phyloP scores from a whole-genome alignment of 2,329 filamentous ascomycete species.

The Claviceps quebecensis region DNA sequence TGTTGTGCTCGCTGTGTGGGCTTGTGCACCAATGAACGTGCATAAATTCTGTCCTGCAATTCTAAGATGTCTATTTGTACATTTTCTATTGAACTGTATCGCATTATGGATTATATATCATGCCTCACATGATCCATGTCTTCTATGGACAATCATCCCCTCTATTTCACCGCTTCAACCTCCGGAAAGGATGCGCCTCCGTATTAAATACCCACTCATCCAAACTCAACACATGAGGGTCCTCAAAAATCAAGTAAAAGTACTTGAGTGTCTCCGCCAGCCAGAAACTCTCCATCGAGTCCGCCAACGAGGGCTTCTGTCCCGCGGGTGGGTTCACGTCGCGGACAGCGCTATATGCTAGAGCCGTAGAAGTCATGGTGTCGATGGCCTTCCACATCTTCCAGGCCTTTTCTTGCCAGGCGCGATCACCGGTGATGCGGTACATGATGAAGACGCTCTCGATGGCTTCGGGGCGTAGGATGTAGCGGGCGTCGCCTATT shows the following conservation, averaged over 20 bases:
- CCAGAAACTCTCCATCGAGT: constrained; percentile 61
- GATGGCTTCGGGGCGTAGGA: constrained; percentile 38
- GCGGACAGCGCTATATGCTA: constrained; percentile 35
- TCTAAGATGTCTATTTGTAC: no score
- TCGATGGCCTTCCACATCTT: constrained; percentile 37
- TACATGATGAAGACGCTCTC: constrained; percentile 41
- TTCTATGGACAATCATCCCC: not conserved
- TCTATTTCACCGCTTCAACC: constrained; percentile 8
- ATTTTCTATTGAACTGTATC: no score
- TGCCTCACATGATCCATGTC: no score
- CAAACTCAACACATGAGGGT: constrained; percentile 46
- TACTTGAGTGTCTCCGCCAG: constrained; percentile 63
- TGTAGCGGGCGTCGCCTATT: constrained; percentile 33
- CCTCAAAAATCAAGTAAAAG: constrained; percentile 58
- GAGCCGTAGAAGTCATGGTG: constrained; percentile 29
- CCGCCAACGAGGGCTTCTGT: constrained; percentile 25
- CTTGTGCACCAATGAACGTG: no score
- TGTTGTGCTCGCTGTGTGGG: no score
- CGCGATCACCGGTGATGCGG: constrained; percentile 34
- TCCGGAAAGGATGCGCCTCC: constrained; percentile 33
- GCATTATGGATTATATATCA: no score
- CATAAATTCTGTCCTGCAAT: no score
- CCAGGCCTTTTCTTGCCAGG: constrained; percentile 33
- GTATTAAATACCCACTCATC: constrained; percentile 55
- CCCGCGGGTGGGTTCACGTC: constrained; percentile 19